A percentile compares a stretch with the other conserved stretches of the same genome.
Evolutionary conservation across 176 grass and related monocot species (phyloP).

Genomic region (Poa annua): DNA sequence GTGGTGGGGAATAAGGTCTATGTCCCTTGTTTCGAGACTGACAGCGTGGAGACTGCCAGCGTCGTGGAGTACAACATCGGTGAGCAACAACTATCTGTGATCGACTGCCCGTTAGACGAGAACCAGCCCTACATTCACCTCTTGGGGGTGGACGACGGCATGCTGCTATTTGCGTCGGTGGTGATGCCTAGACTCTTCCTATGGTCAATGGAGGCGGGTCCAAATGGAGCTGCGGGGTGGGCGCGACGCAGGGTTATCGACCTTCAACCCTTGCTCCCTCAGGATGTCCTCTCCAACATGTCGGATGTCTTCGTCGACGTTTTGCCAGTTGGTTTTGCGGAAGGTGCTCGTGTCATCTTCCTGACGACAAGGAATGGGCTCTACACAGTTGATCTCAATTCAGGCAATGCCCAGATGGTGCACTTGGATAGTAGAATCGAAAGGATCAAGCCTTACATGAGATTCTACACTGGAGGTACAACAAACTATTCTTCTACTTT

Average conservation of each 20-base stretch:
- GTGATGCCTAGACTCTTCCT: not conserved
- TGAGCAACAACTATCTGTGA: not conserved
- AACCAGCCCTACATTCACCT: not conserved
- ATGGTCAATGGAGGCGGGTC: not conserved
- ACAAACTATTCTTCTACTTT: not conserved
- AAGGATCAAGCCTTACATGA: slow-evolving; percentile 7
- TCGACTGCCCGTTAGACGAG: not conserved
- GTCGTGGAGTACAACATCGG: not conserved
- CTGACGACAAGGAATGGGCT: not conserved
- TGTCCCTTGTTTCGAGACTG: not conserved
- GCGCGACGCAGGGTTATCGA: not conserved
- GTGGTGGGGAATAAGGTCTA: not conserved
- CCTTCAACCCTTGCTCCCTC: not conserved
- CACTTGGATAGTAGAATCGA: no score
- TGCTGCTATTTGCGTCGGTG: not conserved
- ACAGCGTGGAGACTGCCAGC: not conserved
- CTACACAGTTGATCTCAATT: not conserved
- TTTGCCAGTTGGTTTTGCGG: not conserved
- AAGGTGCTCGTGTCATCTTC: slow-evolving; percentile 16
- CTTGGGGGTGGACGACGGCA: not conserved
- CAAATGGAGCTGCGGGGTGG: not conserved
- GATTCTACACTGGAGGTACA: slow-evolving; percentile 24
- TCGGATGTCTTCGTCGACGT: no score
- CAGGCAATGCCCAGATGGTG: not conserved
- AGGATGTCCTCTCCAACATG: no score